Conservation (phyloP, 2,329 filamentous ascomycete species). For the Fusarium hostae region DNA sequence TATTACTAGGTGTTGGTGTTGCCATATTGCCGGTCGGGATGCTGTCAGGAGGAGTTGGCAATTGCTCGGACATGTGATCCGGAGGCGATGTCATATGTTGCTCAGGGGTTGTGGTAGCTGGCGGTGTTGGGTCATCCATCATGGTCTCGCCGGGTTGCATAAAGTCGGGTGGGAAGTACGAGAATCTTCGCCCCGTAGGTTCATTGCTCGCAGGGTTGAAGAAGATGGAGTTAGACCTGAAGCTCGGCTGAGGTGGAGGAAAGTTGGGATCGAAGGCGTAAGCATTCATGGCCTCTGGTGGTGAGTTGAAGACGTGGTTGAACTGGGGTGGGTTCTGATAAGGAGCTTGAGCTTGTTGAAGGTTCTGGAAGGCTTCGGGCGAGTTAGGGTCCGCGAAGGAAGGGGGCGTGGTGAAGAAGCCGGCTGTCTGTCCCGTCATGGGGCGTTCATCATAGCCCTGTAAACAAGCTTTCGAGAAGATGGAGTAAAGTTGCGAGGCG, state of each 20-base stretch:
- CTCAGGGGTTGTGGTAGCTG: conserved; percentile 47
- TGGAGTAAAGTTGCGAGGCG: conserved; percentile 86
- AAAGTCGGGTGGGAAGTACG: conserved; percentile 71
- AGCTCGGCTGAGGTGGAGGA: conserved; percentile 61
- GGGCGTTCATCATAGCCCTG: conserved; percentile 80
- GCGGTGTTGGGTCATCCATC: conserved; percentile 51
- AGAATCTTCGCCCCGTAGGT: conserved; percentile 66
- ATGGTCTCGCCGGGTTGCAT: conserved; percentile 48
- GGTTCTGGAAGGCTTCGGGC: conserved; percentile 46
- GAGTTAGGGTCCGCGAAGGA: conserved; percentile 47
- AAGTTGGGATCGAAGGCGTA: conserved; percentile 58
- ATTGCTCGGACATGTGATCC: conserved; percentile 48
- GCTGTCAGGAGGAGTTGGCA: conserved; percentile 60
- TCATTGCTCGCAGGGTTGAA: conserved; percentile 66
- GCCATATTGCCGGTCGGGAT: conserved; percentile 47
- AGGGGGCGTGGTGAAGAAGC: conserved; percentile 51
- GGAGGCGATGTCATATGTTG: conserved; percentile 44
- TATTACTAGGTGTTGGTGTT: conserved; percentile 46
- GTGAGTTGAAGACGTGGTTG: conserved; percentile 67
- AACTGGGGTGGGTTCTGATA: conserved; percentile 66
- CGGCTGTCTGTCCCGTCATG: conserved; percentile 39
- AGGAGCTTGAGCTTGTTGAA: conserved; percentile 51
- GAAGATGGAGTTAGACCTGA: conserved; percentile 75
- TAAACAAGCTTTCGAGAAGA: conserved; percentile 85
- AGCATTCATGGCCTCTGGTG: conserved; percentile 63